Percentiles rank a stretch among this genome's conserved stretches.
Evolutionary conservation across 2,329 filamentous ascomycete species (phyloP).

Genomic region (Paecilomyces sp.): DNA sequence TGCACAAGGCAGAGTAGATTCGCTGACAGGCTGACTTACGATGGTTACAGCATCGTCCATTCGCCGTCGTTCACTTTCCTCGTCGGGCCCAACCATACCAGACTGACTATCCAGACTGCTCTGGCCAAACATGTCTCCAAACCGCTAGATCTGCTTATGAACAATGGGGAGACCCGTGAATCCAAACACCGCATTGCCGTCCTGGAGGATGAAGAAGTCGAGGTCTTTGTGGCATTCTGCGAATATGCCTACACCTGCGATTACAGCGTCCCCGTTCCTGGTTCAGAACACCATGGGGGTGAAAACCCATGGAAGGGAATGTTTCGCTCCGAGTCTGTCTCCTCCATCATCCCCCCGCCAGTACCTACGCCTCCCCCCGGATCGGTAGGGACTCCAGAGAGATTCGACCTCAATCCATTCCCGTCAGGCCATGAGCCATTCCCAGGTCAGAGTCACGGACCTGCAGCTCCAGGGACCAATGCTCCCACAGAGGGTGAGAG

Average conservation of each 20-base stretch:
- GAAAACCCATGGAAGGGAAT: constrained; percentile 6
- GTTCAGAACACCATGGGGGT: background rate
- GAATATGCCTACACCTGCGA: constrained; percentile 45
- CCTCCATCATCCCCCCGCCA: constrained; percentile 9
- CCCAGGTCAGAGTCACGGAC: background rate
- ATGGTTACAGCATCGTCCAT: constrained; percentile 31
- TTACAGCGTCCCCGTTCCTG: constrained; percentile 28
- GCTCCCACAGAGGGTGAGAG: background rate
- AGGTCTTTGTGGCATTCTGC: constrained; percentile 43
- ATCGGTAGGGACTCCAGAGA: background rate
- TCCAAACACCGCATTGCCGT: constrained; percentile 35
- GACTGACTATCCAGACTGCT: constrained; percentile 40
- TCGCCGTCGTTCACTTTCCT: constrained; percentile 41
- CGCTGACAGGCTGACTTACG: constrained; percentile 11
- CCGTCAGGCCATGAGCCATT: background rate
- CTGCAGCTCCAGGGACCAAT: background rate
- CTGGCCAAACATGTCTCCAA: constrained; percentile 38
- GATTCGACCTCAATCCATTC: background rate
- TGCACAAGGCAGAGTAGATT: constrained; percentile 8
- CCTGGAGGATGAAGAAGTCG: constrained; percentile 41
- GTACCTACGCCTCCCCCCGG: background rate
- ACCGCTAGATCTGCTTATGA: constrained; percentile 38
- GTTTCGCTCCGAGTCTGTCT: constrained; percentile 14
- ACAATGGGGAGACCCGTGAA: constrained; percentile 40
- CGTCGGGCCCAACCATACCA: constrained; percentile 39